Evolutionary conservation across 768 basidiomycete species (phyloP).

Genomic region (Lyophyllum decastes): DNA sequence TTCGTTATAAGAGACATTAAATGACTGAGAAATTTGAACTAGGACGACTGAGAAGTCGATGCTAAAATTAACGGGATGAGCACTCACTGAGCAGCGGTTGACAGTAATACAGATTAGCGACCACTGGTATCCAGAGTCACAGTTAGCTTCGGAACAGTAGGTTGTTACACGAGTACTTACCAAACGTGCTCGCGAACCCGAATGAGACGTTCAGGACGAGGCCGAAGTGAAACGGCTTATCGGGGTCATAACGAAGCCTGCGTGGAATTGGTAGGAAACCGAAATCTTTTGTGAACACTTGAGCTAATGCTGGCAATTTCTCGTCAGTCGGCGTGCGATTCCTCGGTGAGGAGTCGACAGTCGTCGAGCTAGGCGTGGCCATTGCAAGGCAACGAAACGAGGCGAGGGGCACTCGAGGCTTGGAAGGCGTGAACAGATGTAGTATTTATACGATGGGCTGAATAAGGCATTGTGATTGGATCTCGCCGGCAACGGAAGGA

Average conservation of each 20-base stretch:
- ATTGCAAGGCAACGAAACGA: neutral
- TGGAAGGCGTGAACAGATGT: neutral
- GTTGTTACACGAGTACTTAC: constrained; percentile 21
- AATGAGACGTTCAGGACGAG: constrained; percentile 55
- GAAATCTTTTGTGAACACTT: constrained; percentile 43
- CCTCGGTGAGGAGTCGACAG: neutral
- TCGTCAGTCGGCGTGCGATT: neutral
- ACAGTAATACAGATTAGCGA: constrained; percentile 82
- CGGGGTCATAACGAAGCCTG: constrained; percentile 50
- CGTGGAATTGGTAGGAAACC: constrained; percentile 67
- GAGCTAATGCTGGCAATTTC: neutral
- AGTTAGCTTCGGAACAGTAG: neutral
- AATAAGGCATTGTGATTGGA: neutral
- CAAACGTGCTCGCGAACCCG: constrained; percentile 63
- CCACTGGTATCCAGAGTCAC: constrained; percentile 35
- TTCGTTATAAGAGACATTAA: constrained; percentile 37
- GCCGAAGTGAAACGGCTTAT: constrained; percentile 55
- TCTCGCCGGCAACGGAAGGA: neutral
- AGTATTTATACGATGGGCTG: neutral
- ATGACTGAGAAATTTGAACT: constrained; percentile 42
- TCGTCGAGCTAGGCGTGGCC: neutral
- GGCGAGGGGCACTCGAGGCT: neutral
- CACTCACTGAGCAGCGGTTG: constrained; percentile 74
- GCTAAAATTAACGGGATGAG: neutral
- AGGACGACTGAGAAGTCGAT: neutral